Base-by-base conservation (phyloP, 192 early-diverging fungal species). In the Coemansia sp. region DNA sequence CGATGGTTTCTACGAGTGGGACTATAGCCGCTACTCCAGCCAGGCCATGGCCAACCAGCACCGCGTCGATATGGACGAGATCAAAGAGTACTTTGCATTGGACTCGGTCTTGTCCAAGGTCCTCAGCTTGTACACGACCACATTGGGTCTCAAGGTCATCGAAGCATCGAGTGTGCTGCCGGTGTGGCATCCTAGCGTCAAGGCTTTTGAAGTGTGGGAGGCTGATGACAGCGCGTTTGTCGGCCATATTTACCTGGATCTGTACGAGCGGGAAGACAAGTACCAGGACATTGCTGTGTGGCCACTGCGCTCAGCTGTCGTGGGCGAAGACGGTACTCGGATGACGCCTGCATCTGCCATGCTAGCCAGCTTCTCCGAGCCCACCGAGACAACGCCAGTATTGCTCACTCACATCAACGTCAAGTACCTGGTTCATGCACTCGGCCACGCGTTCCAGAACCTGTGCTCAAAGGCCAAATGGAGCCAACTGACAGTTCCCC, bases 361-460 rank as follows among this genome's bases (percentile, higher is more conserved):
- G 84, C 78, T 89, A 12, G 77, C 76, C 23, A 86, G 85, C 66
- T 84, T 88, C 39, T 68, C 85, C 49, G 83, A 84, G 32, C 70
- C 79, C 1, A 84, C 87, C 12, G 59, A 82, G 3, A 73, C 71
- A 8, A 72, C 82, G n/a, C 91, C 88, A 7, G 86, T 87, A 1
- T 65, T 93, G 26, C 80, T 93, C 24, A 85, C 87, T 47, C 90
- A 93, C 62, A 82, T 73, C 54, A 89, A 92, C 69, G 86, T 92
- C 18, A 78, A 75, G 20, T 90, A 88, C 1, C 87, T 89, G 38
- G 88, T 90, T 76, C 92, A 94, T 54, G 92, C 93, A 60, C 84
- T 94, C 63, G 92, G 89, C 26, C 85, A 87, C 59, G 80, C 74
- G 14, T 84, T 85, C 56, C 79, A 82, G 63, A 74, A 74, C 23